These are phyloP conservation scores for Sisymbrium irio DNA, from an alignment of 345 rosid species.

Conservation along the genomic window DNA sequence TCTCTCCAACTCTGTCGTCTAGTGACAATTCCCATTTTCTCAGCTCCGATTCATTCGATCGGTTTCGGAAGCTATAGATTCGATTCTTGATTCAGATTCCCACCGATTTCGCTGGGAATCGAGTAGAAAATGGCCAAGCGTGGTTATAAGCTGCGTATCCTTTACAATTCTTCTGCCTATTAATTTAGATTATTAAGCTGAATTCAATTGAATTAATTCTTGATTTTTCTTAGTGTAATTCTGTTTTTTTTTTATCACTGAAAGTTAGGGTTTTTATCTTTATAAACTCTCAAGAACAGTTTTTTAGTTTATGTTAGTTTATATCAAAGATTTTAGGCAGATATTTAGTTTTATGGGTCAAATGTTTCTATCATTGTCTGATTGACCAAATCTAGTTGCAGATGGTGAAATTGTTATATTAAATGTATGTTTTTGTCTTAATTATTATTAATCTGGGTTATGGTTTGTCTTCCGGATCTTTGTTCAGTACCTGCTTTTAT, in stretches of 20 bases:
- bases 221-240: background rate
- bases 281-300: background rate
- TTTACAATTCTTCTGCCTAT: conserved; percentile 21
- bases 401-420: background rate
- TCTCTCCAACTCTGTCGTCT: conserved; percentile 29
- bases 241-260: background rate
- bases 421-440: background rate
- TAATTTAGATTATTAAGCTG: conserved; percentile 1
- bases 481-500: background rate
- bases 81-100: background rate
- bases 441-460: background rate
- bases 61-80: conserved; percentile 19
- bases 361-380: background rate
- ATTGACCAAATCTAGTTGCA: background rate
- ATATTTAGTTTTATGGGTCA: background rate
- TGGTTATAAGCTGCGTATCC: conserved; percentile 99
- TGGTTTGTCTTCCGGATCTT: background rate
- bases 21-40: conserved; percentile 18
- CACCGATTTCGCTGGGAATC: conserved; percentile 15
- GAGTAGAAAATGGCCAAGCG: conserved; percentile 67
- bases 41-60: conserved; percentile 26
- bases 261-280: conserved; percentile 1
- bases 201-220: background rate
- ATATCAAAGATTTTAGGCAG: too few relatives aligned
- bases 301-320: background rate